Evolutionary conservation across 2,329 filamentous ascomycete species (phyloP).

Genomic region (Sordariomycetes sp.): DNA sequence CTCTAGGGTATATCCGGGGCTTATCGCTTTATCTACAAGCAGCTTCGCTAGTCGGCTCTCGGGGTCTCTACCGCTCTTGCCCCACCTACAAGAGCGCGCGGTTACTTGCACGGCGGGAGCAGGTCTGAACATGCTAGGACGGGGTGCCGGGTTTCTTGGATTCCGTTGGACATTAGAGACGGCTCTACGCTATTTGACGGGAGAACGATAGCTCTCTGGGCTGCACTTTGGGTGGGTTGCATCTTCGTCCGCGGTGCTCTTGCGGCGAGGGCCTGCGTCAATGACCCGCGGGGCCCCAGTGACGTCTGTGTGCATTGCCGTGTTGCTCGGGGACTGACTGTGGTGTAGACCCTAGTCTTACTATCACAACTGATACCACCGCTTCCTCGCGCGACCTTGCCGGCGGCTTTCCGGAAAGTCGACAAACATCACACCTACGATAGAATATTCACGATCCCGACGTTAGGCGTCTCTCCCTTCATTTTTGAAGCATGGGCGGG

Average conservation of each 20-base stretch:
- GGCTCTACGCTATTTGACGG: not conserved
- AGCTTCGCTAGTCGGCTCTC: not conserved
- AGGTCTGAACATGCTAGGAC: not conserved
- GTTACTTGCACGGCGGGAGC: not conserved
- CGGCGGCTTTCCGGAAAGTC: not conserved
- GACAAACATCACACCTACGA: not conserved
- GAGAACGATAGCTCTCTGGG: not conserved
- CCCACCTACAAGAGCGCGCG: not conserved
- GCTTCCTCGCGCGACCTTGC: not conserved
- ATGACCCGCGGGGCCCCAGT: not conserved
- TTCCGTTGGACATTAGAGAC: not conserved
- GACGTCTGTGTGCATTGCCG: not conserved
- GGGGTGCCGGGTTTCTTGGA: not conserved
- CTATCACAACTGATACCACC: not conserved
- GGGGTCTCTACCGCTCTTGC: not conserved
- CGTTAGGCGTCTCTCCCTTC: not conserved
- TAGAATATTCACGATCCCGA: not conserved
- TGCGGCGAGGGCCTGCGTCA: not conserved
- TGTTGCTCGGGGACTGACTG: not conserved
- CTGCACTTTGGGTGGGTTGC: not conserved
- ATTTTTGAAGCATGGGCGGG: not conserved
- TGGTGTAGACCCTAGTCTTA: not conserved
- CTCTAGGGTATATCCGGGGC: not conserved
- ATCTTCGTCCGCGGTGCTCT: not conserved
- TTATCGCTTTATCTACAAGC: not conserved